Evolutionary conservation across 2,329 filamentous ascomycete genomes (phyloP), one percentile per base, ranked within the genome.

Genomic region (Ceratocystis lukuohia): DNA sequence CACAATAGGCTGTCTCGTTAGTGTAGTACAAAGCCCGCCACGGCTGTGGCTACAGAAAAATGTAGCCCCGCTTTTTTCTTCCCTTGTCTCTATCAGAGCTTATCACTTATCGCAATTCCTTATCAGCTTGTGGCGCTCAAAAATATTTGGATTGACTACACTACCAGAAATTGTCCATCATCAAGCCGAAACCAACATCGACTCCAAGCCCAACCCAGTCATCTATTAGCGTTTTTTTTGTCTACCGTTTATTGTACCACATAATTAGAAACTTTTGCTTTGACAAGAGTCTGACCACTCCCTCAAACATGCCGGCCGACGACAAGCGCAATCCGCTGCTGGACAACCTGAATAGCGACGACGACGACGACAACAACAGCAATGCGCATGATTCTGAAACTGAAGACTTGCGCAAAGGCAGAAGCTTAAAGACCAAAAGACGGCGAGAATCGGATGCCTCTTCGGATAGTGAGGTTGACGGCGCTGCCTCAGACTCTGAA

Each of bases 341-440:
- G 33, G 66, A 68, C 59, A 56, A 65, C n/a, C 63, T 68, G 20
- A 87, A 84, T 72, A 82, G 84, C 59, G 78, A 79, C 46, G 76
- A 77, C 69, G 76, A 78, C 62, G 76, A 77, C 69, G 76, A 78
- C 62, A 84, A 81, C 66, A 57, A 37, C 30, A 59, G 56, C 56
- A 30, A 59, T 59, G 30, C 56, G 15, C 89, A 88, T 73, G 79
- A 88, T 69, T 91, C 88, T 0, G 87, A 88, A 25, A 77, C 73
- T 30, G 82, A 86, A 59, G 85, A 89, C 69, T 72, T 90, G 68
- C 83, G 80, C 71, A 88, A 88, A 74, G 87, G 86, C 65, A 81
- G 80, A 69, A 76, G 82, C 74, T 76, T 75, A 68, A 76, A 81
- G 59, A 92, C 92, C 76, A 79, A 87, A 70, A 80, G 84, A 71